These are phyloP conservation scores for Cytospora mali DNA, from an alignment of 2,329 filamentous ascomycete species.

Conservation along the genomic window DNA sequence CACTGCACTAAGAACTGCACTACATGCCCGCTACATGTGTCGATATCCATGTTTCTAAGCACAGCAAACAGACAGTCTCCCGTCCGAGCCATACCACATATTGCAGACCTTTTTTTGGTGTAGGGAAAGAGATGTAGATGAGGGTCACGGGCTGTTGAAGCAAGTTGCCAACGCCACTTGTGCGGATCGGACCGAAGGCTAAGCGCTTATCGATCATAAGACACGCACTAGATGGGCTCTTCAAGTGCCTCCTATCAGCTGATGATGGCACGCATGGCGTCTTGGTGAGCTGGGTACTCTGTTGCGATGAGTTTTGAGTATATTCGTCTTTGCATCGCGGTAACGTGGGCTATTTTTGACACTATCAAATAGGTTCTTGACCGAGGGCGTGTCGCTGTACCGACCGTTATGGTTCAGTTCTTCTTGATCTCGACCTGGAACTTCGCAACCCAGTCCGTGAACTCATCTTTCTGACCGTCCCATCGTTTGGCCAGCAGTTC, in stretches of 20 bases:
- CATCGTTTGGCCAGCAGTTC: slow-evolving; percentile 62
- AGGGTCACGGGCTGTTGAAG: neutral
- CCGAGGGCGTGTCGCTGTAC: neutral
- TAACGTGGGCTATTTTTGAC: neutral
- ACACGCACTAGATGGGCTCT: neutral
- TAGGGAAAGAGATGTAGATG: too few relatives aligned
- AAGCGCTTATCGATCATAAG: slow-evolving; percentile 12
- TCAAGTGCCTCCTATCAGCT: neutral
- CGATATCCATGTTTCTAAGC: neutral
- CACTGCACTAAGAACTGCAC: neutral
- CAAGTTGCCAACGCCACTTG: neutral
- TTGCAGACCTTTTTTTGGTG: too few relatives aligned
- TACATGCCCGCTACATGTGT: neutral
- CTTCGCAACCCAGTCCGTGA: slow-evolving; percentile 72
- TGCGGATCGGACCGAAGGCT: slow-evolving; percentile 4
- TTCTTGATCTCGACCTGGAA: slow-evolving; percentile 58
- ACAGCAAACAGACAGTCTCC: neutral
- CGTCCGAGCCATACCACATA: too few relatives aligned
- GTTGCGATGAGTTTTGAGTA: neutral
- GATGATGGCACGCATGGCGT: neutral
- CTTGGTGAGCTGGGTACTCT: neutral
- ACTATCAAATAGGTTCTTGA: neutral
- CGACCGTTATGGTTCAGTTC: slow-evolving; percentile 26
- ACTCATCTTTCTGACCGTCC: slow-evolving; percentile 71
- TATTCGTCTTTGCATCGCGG: neutral